Evolutionary conservation across 2,329 filamentous ascomycete species (phyloP).

Genomic region (Fusarium tjaetaba): DNA sequence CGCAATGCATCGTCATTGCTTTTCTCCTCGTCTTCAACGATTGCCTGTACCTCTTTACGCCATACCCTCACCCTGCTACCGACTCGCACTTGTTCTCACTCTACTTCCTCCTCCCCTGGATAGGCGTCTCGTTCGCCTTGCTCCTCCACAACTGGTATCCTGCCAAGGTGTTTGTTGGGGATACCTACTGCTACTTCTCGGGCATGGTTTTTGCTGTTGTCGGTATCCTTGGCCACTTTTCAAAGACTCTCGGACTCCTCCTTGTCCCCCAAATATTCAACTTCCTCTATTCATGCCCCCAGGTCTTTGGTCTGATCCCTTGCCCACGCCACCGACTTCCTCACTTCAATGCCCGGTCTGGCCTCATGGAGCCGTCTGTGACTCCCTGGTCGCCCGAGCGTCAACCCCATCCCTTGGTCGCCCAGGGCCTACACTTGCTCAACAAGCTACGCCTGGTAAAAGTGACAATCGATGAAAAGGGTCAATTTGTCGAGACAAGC

Average conservation of each 20-base stretch:
- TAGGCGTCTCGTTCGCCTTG: constrained; percentile 89
- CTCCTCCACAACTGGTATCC: constrained; percentile 96
- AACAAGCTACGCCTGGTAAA: constrained; percentile 74
- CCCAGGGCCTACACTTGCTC: constrained; percentile 72
- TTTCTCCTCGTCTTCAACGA: constrained; percentile 87
- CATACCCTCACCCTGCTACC: constrained; percentile 90
- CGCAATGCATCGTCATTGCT: constrained; percentile 92
- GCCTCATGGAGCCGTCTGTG: constrained; percentile 85
- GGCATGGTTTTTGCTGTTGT: constrained; percentile 99
- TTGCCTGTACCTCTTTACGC: constrained; percentile 82
- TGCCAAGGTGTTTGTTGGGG: constrained; percentile 92
- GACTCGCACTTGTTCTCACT: constrained; percentile 97
- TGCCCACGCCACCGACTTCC: constrained; percentile 94
- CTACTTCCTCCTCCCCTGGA: constrained; percentile 92
- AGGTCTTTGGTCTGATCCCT: constrained; percentile 88
- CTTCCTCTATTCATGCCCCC: constrained; percentile 91
- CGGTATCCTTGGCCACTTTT: constrained; percentile 96
- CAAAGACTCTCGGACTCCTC: constrained; percentile 91
- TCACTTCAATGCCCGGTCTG: constrained; percentile 84
- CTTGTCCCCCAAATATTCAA: constrained; percentile 96
- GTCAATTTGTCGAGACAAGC: constrained; percentile 79
- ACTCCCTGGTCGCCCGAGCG: constrained; percentile 76
- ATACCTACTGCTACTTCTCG: constrained; percentile 99
- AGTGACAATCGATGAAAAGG: constrained; percentile 73
- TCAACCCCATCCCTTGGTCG: constrained; percentile 74